phyloP scores from a whole-genome alignment of 768 basidiomycete genomes.

The Pisolithus marmoratus region DNA sequence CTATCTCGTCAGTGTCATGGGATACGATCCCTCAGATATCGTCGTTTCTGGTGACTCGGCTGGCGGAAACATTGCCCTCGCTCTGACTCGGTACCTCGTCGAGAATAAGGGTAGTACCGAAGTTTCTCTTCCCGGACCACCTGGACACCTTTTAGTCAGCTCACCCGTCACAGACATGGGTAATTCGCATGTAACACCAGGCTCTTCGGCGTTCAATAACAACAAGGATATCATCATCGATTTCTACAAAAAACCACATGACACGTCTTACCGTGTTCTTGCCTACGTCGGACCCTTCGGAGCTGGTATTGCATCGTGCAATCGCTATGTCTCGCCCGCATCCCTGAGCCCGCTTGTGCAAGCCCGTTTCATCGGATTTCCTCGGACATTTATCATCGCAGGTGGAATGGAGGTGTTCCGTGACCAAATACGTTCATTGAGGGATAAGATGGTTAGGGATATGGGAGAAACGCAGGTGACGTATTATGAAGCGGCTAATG shows the following conservation, averaged over 20 bases:
- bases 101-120: conserved; percentile 33
- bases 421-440: conserved; percentile 45
- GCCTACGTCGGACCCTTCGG: conserved; percentile 48
- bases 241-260: conserved; percentile 6
- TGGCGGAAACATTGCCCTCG: conserved; percentile 66
- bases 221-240: conserved; percentile 25
- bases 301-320: conserved; percentile 37
- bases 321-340: conserved; percentile 56
- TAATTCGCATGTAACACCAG: conserved; percentile 32
- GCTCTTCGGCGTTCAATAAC: conserved; percentile 33
- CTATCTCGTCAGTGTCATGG: conserved; percentile 55
- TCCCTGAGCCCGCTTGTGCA: conserved; percentile 33
- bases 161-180: conserved; percentile 53
- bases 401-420: conserved; percentile 55
- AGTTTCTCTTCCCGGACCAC: conserved; percentile 35
- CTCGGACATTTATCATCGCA: conserved; percentile 52
- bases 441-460: conserved; percentile 45
- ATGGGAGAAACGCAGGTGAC: conserved; percentile 36
- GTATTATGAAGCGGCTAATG: conserved; percentile 47
- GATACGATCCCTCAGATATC: conserved; percentile 55
- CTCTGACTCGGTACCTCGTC: conserved; percentile 56
- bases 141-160: conserved; percentile 45
- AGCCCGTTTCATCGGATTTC: conserved; percentile 50
- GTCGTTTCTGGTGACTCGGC: conserved; percentile 72
- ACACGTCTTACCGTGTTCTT: conserved; percentile 27